A percentile compares a stretch with the other conserved stretches of the same genome.
phyloP scores from a whole-genome alignment of 2,329 filamentous ascomycete genomes.

The Trichoderma sp. region DNA sequence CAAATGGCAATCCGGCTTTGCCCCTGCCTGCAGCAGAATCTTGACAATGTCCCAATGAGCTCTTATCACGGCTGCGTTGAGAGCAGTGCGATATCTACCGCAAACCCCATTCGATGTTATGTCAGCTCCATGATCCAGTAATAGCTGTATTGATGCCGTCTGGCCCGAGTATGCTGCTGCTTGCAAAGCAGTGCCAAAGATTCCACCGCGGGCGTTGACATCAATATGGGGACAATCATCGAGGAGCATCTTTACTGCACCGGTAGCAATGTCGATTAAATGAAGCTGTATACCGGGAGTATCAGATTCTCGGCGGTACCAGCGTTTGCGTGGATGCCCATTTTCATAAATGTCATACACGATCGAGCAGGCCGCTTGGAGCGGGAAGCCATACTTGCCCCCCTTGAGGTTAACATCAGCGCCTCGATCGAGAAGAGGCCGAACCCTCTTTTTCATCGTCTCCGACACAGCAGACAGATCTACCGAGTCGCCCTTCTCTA shows the following conservation, averaged over 20 bases:
- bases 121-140: background rate
- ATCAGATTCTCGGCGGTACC: background rate
- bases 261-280: background rate
- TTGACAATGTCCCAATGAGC: background rate
- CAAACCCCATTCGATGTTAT: accelerated
- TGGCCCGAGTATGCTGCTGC: background rate
- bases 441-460: background rate
- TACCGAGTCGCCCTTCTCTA: background rate
- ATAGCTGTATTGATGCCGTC: background rate
- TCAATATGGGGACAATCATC: background rate
- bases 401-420: background rate
- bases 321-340: background rate
- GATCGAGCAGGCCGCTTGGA: background rate
- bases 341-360: background rate
- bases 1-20: background rate
- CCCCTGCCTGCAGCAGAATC: background rate
- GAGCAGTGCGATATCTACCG: background rate
- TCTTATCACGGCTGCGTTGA: background rate
- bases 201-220: background rate
- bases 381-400: background rate
- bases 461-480: background rate
- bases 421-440: background rate
- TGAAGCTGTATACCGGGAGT: background rate
- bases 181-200: background rate
- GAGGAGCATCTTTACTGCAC: background rate